Base-by-base conservation (phyloP, 2,329 filamentous ascomycete species). In the Arthrobotrys sinensis region DNA sequence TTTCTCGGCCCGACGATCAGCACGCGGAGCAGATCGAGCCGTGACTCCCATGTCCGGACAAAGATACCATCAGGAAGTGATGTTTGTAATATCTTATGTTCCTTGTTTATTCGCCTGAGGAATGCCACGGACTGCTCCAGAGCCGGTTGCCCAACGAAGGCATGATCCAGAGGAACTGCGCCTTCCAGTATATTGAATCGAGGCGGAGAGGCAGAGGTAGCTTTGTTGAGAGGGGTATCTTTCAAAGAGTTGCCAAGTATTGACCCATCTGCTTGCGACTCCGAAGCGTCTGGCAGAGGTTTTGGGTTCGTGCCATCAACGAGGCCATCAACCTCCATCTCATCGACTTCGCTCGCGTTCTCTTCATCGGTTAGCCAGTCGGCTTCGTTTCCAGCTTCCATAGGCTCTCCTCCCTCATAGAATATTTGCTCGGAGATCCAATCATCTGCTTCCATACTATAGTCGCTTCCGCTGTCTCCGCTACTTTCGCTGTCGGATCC, bases 1-100 rank as follows among this genome's bases (percentile, higher is more conserved):
- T 88, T 88, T 21, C 85, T 83, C 0, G 89, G 88, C 0, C 89
- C 89, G 55, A 90, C 85, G 67, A 90, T 87, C 3, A 90, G 83
- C 14, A 89, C 87, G 10, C 89, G 87, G 8, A 90, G 82, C 7
- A 90, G 85, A 81, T 90, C 88, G 50, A 90, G 85, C 21, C 88
- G 85, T 1, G 86, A 86, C 77, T 90, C 89, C 87, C 88, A 91
- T 1, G 87, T 87, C 38, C 89, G 86, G 1, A 90, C 87, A 80
- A 87, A 89, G 55, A 90, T 88, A 1, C 86, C 87, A 1, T 85
- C 83, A 0, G 89, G 89, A 1, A 91, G 84, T 0, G 88, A 87
- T 11, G 83, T 84, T 11, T 85, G 83, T 0, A 90, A 84, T n/a
- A 90, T 90, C 65, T 86, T 85, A 82, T 90, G 88, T 81, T 90